Percentiles rank a stretch among this genome's conserved stretches.
Evolutionary conservation across 805 yeast species (phyloP).

Genomic region (Lachancea sp.): DNA sequence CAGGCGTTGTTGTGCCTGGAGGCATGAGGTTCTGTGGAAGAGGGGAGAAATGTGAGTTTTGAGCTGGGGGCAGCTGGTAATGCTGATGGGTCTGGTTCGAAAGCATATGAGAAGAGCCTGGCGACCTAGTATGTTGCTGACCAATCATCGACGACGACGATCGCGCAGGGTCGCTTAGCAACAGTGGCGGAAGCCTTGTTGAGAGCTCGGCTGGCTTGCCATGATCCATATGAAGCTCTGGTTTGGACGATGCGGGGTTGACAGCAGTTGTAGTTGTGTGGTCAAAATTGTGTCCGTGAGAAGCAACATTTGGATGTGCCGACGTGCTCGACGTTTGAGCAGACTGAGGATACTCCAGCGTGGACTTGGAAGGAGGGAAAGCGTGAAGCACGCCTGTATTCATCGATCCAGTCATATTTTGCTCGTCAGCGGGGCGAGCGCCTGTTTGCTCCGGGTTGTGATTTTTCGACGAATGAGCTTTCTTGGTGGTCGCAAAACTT

Average conservation of each 20-base stretch:
- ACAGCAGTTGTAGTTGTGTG: not conserved
- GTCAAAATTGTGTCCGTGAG: not conserved
- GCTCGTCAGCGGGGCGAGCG: not conserved
- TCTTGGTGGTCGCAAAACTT: conserved; percentile 66
- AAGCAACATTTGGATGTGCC: not conserved
- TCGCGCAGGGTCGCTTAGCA: conserved; percentile 2
- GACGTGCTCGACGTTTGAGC: not conserved
- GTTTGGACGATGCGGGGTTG: not conserved
- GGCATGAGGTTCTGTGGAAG: conserved; percentile 1
- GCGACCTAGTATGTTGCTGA: not conserved
- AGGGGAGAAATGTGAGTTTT: not conserved
- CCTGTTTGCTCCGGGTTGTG: conserved; percentile 11
- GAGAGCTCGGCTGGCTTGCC: conserved; percentile 53
- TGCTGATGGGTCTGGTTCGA: not conserved
- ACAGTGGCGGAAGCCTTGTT: conserved; percentile 44
- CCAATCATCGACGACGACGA: not conserved
- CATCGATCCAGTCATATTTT: not conserved
- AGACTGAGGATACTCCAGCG: not conserved
- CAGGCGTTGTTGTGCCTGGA: conserved; percentile 12
- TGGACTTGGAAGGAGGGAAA: not conserved
- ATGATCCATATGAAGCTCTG: conserved; percentile 32
- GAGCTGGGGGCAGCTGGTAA: not conserved
- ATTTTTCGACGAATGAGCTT: conserved; percentile 8
- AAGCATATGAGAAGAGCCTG: not conserved
- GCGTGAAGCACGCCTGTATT: not conserved